phyloP scores from a whole-genome alignment of 345 rosid genomes.

The Eucalyptus shirleyi region DNA sequence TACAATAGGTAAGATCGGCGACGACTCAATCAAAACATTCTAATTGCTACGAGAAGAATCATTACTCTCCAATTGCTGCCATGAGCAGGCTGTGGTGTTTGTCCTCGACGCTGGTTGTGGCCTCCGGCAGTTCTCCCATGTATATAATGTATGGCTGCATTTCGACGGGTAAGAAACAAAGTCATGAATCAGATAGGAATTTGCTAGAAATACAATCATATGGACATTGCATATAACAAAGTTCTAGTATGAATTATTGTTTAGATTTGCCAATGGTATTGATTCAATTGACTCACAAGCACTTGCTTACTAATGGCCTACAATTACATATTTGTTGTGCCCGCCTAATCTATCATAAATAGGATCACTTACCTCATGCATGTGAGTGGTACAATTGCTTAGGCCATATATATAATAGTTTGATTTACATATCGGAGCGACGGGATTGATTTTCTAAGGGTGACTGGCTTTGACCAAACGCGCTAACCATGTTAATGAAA shows the following conservation, averaged over 20 bases:
- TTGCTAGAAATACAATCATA: not conserved
- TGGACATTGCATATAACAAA: not conserved
- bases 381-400: not conserved
- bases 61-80: constrained; percentile 51
- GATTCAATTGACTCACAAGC: not conserved
- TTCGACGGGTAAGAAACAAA: not conserved
- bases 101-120: not conserved
- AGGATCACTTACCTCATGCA: not conserved
- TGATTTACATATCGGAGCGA: not conserved
- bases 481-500: not conserved
- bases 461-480: not conserved
- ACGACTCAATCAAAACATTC: not conserved
- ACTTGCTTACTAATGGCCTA: not conserved
- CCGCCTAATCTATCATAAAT: not conserved
- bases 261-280: not conserved
- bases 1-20: not conserved
- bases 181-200: not conserved
- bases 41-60: not conserved
- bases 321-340: not conserved
- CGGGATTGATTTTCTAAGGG: not conserved
- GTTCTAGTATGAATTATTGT: not conserved
- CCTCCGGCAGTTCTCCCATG: constrained; percentile 53
- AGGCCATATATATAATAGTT: not conserved
- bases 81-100: constrained; percentile 44
- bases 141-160: constrained; percentile 66